These are phyloP conservation scores for Martensiomyces pterosporus DNA, from an alignment of 192 early-diverging fungal species.

Conservation along the genomic window DNA sequence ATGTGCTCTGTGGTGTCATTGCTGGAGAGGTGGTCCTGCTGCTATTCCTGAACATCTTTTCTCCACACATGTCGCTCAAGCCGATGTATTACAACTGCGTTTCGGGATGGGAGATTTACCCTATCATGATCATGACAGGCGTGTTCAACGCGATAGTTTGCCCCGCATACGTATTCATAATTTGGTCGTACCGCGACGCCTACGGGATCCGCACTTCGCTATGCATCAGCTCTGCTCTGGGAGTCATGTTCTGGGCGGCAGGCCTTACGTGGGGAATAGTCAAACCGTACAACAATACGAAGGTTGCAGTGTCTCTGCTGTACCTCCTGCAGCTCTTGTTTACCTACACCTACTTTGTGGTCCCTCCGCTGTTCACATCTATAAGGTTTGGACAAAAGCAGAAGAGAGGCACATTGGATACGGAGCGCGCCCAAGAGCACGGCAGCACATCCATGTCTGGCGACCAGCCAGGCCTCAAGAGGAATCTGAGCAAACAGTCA, in stretches of 20 bases:
- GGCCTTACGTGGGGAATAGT: conserved; percentile 23
- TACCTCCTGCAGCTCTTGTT: conserved; percentile 23
- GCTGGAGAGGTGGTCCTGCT: background rate
- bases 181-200: conserved; percentile 17
- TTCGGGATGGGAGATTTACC: conserved; percentile 11
- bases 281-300: conserved; percentile 1
- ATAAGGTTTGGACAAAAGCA: conserved; percentile 12
- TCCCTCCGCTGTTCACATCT: conserved; percentile 16
- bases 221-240: conserved; percentile 6
- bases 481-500: conserved; percentile 9
- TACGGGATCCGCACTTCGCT: conserved; percentile 27
- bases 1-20: background rate
- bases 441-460: background rate
- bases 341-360: conserved; percentile 12
- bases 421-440: background rate
- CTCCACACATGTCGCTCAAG: conserved; percentile 14
- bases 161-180: conserved; percentile 5
- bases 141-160: conserved; percentile 1
- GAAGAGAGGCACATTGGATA: background rate
- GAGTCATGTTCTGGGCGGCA: conserved; percentile 17
- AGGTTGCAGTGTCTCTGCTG: conserved; percentile 10
- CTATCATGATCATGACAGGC: background rate
- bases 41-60: conserved; percentile 15
- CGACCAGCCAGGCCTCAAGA: no score
- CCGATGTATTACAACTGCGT: conserved; percentile 18